phyloP scores from a whole-genome alignment of 345 rosid species.

The Eucalyptus pauciflora region DNA sequence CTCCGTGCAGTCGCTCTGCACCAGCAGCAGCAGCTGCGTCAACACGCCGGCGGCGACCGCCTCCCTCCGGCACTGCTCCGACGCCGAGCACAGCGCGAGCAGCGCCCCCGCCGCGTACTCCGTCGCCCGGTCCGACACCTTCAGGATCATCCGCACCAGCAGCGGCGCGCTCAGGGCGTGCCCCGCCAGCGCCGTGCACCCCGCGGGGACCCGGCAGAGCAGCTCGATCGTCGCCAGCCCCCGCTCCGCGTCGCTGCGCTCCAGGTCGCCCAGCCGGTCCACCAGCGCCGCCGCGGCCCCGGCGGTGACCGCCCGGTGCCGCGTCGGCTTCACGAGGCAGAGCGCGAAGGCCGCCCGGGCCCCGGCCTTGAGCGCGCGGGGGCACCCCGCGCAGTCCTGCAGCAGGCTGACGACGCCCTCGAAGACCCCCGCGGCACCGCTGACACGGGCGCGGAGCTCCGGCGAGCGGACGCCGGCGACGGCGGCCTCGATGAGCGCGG shows the following conservation, averaged over 20 bases:
- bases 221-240: conserved; percentile 84
- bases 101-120: conserved; percentile 95
- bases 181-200: conserved; percentile 48
- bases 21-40: conserved; percentile 74
- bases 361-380: conserved; percentile 66
- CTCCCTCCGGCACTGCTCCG: conserved; percentile 57
- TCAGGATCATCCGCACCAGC: conserved; percentile 59
- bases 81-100: conserved; percentile 56
- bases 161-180: conserved; percentile 79
- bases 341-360: conserved; percentile 72
- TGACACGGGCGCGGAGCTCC: conserved; percentile 52
- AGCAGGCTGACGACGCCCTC: conserved; percentile 73
- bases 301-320: conserved; percentile 70
- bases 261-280: conserved; percentile 70
- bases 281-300: conserved; percentile 58
- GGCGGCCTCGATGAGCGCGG: conserved; percentile 62
- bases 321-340: conserved; percentile 70
- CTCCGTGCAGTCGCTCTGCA: conserved; percentile 94
- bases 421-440: conserved; percentile 41
- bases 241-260: conserved; percentile 76
- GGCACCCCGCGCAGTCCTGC: conserved; percentile 31
- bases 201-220: conserved; percentile 65
- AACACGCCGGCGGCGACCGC: conserved; percentile 83
- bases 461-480: conserved; percentile 56
- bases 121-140: conserved; percentile 83